Base-by-base conservation (phyloP, 352 stramenopile genomes). In the Phytophthora cryptogea region DNA sequence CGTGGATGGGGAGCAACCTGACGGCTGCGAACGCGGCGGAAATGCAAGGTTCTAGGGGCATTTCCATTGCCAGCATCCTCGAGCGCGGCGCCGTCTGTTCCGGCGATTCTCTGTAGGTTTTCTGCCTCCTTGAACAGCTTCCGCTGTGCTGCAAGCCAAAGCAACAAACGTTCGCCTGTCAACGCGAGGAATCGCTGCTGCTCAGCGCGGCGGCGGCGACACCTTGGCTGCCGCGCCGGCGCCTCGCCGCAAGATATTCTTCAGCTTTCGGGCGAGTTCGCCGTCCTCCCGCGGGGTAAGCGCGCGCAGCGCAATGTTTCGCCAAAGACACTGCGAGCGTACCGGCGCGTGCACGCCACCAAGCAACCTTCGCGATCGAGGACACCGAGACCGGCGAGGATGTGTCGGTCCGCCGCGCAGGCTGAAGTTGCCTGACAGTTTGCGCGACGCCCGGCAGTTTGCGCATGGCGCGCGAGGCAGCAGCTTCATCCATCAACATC, bases 291-390 rank as follows among this genome's bases (percentile, higher is more conserved):
- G 43, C 30, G 11, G 26, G 20, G 53, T 53, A 67, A 67, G 52
- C 59, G 52, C 6, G 46, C 17, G 59, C 52, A 52, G 52, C 59
- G 59, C 53, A 67, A 62, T 55, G 27, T 53, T 5, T 28, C 36
- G 9, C 41, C 44, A 63, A 52, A 67, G 44, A 67, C 11, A 46
- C 54, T 53, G 53, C 59, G 31, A n/a, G n/a, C 13, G 59, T 27
- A 49, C 52, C 27, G 52, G 59, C 59, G 35, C 58, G 51, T 66
- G 58, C 49, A 66, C 49, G 16, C 14, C 51, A 7, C 49, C 33
- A 54, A 50, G 33, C 58, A 61, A 17, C 10, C 33, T 31, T 47
- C 32, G 35, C 43, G 40, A 44, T 7, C 50, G 46, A 48, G 28
- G 40, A 40, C 35, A 40, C 14, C 27, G 33, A 41, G 35, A 54